Percentiles rank a stretch among this genome's conserved stretches.
Evolutionary conservation across 805 yeast genomes (phyloP).

Genomic region (Lipomyces oligophaga): DNA sequence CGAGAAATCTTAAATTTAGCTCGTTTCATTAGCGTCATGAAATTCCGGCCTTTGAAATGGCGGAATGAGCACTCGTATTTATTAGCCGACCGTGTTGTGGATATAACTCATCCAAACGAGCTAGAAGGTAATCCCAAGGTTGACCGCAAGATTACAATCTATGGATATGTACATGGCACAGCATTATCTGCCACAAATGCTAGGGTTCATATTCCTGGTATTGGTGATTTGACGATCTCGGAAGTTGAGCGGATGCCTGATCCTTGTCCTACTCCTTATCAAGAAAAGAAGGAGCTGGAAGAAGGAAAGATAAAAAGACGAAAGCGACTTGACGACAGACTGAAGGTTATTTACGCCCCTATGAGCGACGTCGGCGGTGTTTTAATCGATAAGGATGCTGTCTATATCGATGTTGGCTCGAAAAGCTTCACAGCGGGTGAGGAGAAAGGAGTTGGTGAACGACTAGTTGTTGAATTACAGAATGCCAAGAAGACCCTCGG

Average conservation of each 20-base stretch:
- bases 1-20: conserved; percentile 88
- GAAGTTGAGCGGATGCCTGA: conserved; percentile 88
- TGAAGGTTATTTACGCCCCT: conserved; percentile 93
- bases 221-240: conserved; percentile 78
- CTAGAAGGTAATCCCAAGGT: conserved; percentile 75
- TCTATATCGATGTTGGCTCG: conserved; percentile 76
- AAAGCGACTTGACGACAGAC: conserved; percentile 88
- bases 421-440: conserved; percentile 49
- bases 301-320: conserved; percentile 62
- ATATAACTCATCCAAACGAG: conserved; percentile 84
- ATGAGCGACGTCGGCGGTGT: conserved; percentile 99
- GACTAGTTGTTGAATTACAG: conserved; percentile 77
- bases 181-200: conserved; percentile 67
- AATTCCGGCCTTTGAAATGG: conserved; percentile 98
- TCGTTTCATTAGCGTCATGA: conserved; percentile 93
- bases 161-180: conserved; percentile 94
- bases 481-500: conserved; percentile 57
- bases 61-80: conserved; percentile 96
- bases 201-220: conserved; percentile 89
- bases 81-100: conserved; percentile 86
- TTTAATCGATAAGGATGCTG: conserved; percentile 94
- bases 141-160: conserved; percentile 85
- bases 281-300: conserved; percentile 80
- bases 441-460: conserved; percentile 80
- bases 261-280: conserved; percentile 97